phyloP scores from a whole-genome alignment of 2,329 filamentous ascomycete genomes.

The Epichloe baconii region DNA sequence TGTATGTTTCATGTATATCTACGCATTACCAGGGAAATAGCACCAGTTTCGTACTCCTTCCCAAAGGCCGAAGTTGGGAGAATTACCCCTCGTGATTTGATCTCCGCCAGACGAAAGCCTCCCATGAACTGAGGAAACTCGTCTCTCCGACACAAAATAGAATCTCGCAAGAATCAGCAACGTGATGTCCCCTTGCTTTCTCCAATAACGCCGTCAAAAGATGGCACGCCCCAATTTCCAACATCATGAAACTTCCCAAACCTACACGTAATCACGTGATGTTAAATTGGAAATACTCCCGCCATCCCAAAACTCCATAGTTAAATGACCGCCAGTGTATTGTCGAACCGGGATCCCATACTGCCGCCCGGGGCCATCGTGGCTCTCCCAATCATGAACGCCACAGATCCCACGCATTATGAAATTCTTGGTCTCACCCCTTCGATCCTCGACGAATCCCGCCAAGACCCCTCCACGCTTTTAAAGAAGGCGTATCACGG shows the following conservation, averaged over 20 bases:
- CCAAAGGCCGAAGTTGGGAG: too few species aligned
- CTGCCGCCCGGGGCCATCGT: too few species aligned
- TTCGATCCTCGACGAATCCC: slow-evolving; percentile 28
- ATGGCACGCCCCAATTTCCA: neutral
- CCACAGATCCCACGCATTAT: slow-evolving; percentile 37
- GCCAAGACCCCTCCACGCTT: slow-evolving; percentile 29
- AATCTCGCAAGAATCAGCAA: too few species aligned
- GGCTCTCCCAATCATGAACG: neutral
- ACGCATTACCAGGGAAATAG: slow-evolving; percentile 11
- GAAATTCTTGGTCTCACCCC: slow-evolving; percentile 44
- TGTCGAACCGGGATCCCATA: neutral
- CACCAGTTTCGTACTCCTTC: neutral
- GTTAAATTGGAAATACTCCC: neutral
- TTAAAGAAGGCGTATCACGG: slow-evolving; percentile 52
- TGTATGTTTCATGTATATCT: slow-evolving; percentile 23
- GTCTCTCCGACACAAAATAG: too few species aligned
- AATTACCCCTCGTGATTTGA: too few species aligned
- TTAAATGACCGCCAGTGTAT: too few species aligned
- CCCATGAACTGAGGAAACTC: too few species aligned
- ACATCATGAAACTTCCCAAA: neutral
- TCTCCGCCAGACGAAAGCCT: too few species aligned
- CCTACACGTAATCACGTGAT: slow-evolving; percentile 7
- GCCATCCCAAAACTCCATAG: neutral
- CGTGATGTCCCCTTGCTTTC: too few species aligned
- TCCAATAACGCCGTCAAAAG: too few species aligned